Evolutionary conservation across 2,329 filamentous ascomycete genomes (phyloP).

Genomic region (Pseudogymnoascus sp.): DNA sequence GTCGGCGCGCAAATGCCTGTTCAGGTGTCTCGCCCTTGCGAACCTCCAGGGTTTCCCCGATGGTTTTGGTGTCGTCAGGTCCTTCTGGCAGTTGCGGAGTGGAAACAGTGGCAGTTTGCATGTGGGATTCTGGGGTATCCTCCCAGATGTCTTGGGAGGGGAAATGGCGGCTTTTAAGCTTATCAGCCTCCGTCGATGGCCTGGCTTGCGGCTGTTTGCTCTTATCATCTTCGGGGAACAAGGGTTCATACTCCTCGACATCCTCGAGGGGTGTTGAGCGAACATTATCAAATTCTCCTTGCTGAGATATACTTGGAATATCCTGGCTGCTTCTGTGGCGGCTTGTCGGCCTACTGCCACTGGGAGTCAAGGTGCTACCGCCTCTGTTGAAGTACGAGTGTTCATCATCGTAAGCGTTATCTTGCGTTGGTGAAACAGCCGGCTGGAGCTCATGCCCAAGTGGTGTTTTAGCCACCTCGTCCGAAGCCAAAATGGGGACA

Average conservation of each 20-base stretch:
- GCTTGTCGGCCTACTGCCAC: constrained; percentile 45
- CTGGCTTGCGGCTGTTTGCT: constrained; percentile 35
- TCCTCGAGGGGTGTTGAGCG: constrained; percentile 68
- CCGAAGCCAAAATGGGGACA: constrained; percentile 78
- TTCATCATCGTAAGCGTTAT: constrained; percentile 50
- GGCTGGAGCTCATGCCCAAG: constrained; percentile 60
- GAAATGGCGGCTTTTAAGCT: constrained; percentile 62
- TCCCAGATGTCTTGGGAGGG: constrained; percentile 97
- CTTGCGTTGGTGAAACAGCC: constrained; percentile 67
- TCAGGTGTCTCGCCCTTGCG: constrained; percentile 44
- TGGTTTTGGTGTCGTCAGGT: constrained; percentile 13
- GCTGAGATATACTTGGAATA: constrained; percentile 31
- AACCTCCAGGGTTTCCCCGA: constrained; percentile 10
- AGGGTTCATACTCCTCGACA: constrained; percentile 87
- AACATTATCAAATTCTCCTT: constrained; percentile 33
- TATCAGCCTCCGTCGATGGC: constrained; percentile 40
- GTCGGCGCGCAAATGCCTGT: constrained; percentile 56
- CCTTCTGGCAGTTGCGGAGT: constrained; percentile 61
- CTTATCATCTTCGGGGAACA: constrained; percentile 75
- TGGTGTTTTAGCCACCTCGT: constrained; percentile 72
- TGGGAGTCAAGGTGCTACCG: constrained; percentile 33
- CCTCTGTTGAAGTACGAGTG: constrained; percentile 38
- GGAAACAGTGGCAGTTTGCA: constrained; percentile 72
- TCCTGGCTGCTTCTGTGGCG: constrained; percentile 56
- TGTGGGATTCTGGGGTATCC: constrained; percentile 79